Conservation (phyloP, 345 rosid genomes). For the Physaria fendleri region DNA sequence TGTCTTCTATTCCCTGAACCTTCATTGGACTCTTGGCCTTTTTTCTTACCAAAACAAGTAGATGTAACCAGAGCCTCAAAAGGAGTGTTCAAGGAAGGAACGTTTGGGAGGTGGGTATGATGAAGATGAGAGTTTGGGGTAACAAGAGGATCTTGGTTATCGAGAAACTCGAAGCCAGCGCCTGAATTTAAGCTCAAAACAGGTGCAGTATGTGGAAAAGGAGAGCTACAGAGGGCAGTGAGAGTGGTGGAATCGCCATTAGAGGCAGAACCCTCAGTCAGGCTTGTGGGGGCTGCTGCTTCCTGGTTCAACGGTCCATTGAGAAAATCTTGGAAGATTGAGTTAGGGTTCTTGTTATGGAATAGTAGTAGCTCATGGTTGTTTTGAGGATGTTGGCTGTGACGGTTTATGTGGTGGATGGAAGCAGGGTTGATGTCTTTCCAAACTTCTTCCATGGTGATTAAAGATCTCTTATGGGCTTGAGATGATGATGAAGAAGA, state of each 20-base stretch:
- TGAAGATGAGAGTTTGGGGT: constrained; percentile 26
- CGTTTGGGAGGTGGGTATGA: constrained; percentile 27
- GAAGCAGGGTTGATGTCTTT: constrained; percentile 59
- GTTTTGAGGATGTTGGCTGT: constrained; percentile 28
- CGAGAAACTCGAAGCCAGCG: constrained; percentile 47
- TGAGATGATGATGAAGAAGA: background rate
- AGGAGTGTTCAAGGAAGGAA: constrained; percentile 26
- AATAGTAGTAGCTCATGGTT: constrained; percentile 20
- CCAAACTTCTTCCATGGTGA: constrained; percentile 84
- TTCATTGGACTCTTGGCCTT: constrained; percentile 40
- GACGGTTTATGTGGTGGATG: constrained; percentile 31
- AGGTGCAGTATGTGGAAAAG: constrained; percentile 41
- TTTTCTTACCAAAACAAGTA: constrained; percentile 37
- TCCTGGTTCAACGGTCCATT: constrained; percentile 34
- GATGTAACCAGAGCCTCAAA: constrained; percentile 36
- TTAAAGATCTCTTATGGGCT: constrained; percentile 15
- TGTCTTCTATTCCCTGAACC: constrained; percentile 43
- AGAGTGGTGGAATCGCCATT: background rate
- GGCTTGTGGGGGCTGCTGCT: constrained; percentile 28
- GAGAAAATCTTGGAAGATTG: constrained; percentile 65
- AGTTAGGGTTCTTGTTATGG: constrained; percentile 31
- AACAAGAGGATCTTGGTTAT: constrained; percentile 32
- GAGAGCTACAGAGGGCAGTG: constrained; percentile 26
- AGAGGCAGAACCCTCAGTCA: constrained; percentile 16
- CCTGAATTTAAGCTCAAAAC: constrained; percentile 53